Evolutionary conservation across 352 stramenopile species (phyloP).

Genomic region (Phytophthora tentaculata): DNA sequence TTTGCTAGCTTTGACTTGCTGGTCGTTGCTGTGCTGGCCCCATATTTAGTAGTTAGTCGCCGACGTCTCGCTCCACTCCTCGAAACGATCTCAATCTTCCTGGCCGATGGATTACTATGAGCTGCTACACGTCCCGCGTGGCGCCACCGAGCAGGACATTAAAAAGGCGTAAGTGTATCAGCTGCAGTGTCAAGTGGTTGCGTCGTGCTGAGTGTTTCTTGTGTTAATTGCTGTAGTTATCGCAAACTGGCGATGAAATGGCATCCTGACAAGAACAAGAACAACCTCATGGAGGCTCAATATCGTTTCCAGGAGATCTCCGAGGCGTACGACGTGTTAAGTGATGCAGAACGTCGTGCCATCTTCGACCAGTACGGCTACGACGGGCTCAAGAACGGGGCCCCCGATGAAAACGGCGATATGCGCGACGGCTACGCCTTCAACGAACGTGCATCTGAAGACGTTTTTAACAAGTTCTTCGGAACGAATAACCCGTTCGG

Average conservation of each 20-base stretch:
- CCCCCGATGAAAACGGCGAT: conserved; percentile 79
- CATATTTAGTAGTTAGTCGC: conserved; percentile 22
- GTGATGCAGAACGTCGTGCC: conserved; percentile 88
- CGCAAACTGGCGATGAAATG: conserved; percentile 94
- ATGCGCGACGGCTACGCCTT: conserved; percentile 89
- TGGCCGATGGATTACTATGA: conserved; percentile 91
- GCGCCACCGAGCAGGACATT: conserved; percentile 88
- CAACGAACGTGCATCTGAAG: conserved; percentile 89
- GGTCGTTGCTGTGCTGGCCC: conserved; percentile 10
- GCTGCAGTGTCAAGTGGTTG: background rate
- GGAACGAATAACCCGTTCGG: conserved; percentile 92
- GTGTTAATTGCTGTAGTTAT: conserved; percentile 63
- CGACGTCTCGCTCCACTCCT: conserved; percentile 22
- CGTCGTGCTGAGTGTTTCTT: conserved; percentile 9
- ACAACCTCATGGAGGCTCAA: conserved; percentile 85
- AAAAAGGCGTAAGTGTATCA: conserved; percentile 84
- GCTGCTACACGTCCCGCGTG: conserved; percentile 85
- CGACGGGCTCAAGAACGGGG: conserved; percentile 92
- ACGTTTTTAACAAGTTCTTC: conserved; percentile 94
- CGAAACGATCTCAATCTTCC: conserved; percentile 30
- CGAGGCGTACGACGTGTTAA: conserved; percentile 95
- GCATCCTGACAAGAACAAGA: conserved; percentile 96
- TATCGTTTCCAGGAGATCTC: conserved; percentile 95
- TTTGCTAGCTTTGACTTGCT: conserved; percentile 15
- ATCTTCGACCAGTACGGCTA: conserved; percentile 96